Conservation (phyloP, 2,329 filamentous ascomycete species). For the Ceratocystis eucalypticola region DNA sequence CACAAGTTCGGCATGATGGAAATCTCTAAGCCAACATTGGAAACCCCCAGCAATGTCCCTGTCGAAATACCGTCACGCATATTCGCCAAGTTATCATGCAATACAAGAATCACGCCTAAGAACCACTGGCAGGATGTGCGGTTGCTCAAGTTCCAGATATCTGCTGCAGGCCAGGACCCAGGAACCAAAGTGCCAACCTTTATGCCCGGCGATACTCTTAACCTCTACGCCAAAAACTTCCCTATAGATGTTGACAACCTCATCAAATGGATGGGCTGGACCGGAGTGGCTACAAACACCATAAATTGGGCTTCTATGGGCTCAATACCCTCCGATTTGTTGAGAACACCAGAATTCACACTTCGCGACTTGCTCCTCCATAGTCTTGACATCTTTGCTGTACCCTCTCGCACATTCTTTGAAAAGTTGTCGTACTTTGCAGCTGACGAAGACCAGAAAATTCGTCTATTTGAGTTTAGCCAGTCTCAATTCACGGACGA, state of each 20-base stretch:
- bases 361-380: slow-evolving; percentile 65
- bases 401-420: slow-evolving; percentile 81
- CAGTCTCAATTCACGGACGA: slow-evolving; percentile 72
- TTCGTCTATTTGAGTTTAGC: slow-evolving; percentile 72
- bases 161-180: slow-evolving; percentile 14
- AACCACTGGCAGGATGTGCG: slow-evolving; percentile 92
- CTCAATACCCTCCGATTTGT: slow-evolving; percentile 9
- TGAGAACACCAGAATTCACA: slow-evolving; percentile 32
- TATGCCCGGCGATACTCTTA: slow-evolving; percentile 65
- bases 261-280: slow-evolving; percentile 69
- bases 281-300: slow-evolving; percentile 52
- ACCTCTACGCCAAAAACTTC: slow-evolving; percentile 80
- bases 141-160: slow-evolving; percentile 49
- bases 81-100: slow-evolving; percentile 44
- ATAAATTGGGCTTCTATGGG: slow-evolving; percentile 32
- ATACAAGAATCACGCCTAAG: slow-evolving; percentile 58
- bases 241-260: slow-evolving; percentile 64
- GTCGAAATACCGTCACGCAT: slow-evolving; percentile 7
- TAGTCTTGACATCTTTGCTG: slow-evolving; percentile 77
- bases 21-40: neutral
- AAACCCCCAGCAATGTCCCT: slow-evolving; percentile 13
- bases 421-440: slow-evolving; percentile 64
- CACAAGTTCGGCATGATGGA: slow-evolving; percentile 16
- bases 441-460: slow-evolving; percentile 55
- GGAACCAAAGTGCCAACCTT: slow-evolving; percentile 25